Evolutionary conservation across 257 asterid genomes (phyloP), one percentile per base, ranked within the genome.

Genomic region (Solanum bukasovii): DNA sequence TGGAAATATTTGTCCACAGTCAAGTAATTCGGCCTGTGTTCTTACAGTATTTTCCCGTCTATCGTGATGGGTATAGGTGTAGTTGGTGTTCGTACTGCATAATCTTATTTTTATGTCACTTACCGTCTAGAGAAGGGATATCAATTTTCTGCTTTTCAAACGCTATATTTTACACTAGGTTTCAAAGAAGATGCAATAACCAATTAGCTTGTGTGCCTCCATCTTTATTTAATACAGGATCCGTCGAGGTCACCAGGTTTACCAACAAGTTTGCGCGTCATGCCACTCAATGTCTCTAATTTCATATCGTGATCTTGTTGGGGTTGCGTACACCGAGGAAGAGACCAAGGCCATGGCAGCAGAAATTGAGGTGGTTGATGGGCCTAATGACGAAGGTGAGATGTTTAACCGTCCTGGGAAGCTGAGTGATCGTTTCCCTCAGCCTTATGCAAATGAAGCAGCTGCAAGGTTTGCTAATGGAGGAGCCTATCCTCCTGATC

Each of bases 401-500:
- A 95, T 95, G 98, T 95, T 88, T 82, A 91, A 95, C 42, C 96
- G 95, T 52, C 95, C 98, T 46, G 98, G 98, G 75, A 95, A 92
- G 91, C 91, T 93, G 89, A 95, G 95, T 86, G 98, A 95, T 86
- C 95, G 96, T 89, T 94, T 95, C 44, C 98, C 96, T 40, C 90
- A 93, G 91, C 98, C 98, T 86, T 95, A 95, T 88, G 78, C 96
- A 33, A 95, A 95, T 85, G 98, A 94, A 87, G 92, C 94, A 86
- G 97, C 98, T 81, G 98, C 98, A 72, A 93, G 98, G 79, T 95
- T 92, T 90, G 98, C 98, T 31, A 95, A 95, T 89, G 98, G 98
- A 90, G 98, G 98, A 78, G 97, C 98, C 78, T 95, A 94, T 84
- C 98, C 98, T 87, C 98, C 98, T 46, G 98, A 95, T 91, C 89